Evolutionary conservation across 371 early-diverging fungal species (phyloP).

Genomic region (Mucor irregularis): DNA sequence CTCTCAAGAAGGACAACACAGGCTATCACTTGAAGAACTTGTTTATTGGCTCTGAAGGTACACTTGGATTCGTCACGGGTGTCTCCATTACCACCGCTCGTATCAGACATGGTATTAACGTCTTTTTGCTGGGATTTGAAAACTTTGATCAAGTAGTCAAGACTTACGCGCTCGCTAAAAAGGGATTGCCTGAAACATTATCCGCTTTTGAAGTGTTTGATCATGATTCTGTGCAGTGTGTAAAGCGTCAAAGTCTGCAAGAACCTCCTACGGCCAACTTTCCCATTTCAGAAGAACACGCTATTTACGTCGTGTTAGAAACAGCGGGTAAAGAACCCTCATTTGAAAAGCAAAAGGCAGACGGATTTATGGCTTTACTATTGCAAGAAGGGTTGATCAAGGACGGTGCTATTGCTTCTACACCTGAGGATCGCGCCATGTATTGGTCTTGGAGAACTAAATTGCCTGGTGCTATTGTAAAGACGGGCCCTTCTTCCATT

Average conservation of each 20-base stretch:
- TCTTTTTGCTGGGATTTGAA: slow-evolving; percentile 73
- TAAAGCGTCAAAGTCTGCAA: slow-evolving; percentile 52
- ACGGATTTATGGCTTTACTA: slow-evolving; percentile 58
- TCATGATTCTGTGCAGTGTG: slow-evolving; percentile 54
- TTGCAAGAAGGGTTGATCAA: slow-evolving; percentile 55
- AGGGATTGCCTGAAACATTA: slow-evolving; percentile 79
- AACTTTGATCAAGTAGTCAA: slow-evolving; percentile 68
- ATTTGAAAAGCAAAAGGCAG: slow-evolving; percentile 79
- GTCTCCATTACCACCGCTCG: slow-evolving; percentile 73
- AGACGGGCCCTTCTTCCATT: slow-evolving; percentile 57
- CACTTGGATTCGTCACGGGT: slow-evolving; percentile 88
- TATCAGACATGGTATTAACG: slow-evolving; percentile 50
- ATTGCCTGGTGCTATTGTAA: slow-evolving; percentile 30
- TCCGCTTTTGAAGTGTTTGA: slow-evolving; percentile 96
- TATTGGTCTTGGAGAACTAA: slow-evolving; percentile 45
- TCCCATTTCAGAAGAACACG: slow-evolving; percentile 59
- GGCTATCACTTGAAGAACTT: slow-evolving; percentile 94
- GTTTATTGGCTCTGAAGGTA: slow-evolving; percentile 95
- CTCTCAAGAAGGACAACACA: slow-evolving; percentile 84
- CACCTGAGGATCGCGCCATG: slow-evolving; percentile 16
- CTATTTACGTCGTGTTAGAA: slow-evolving; percentile 88
- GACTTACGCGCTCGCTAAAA: slow-evolving; percentile 66
- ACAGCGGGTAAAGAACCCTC: slow-evolving; percentile 82
- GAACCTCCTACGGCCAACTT: slow-evolving; percentile 39
- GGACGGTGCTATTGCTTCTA: slow-evolving; percentile 79